phyloP scores from a whole-genome alignment of 345 rosid genomes.

The Aurinia saxatilis region DNA sequence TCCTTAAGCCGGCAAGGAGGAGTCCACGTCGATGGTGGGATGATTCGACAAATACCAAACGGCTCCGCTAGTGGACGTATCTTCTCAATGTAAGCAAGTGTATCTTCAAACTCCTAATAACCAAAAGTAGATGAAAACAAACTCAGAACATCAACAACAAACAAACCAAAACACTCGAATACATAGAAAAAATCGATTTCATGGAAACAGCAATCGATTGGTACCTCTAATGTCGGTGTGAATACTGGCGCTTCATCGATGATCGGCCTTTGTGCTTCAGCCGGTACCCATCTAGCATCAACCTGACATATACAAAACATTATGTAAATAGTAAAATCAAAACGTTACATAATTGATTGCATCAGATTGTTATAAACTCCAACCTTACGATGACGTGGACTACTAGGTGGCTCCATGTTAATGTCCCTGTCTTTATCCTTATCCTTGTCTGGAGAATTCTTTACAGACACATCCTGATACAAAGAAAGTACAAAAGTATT shows the following conservation, averaged over 20 bases:
- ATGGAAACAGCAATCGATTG: background rate
- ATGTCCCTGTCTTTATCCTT: slow-evolving; percentile 18
- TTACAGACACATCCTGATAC: slow-evolving; percentile 18
- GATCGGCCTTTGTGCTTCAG: slow-evolving; percentile 60
- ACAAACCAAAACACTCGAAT: too few relatives aligned
- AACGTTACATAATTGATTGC: background rate
- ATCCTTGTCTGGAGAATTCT: slow-evolving; percentile 14
- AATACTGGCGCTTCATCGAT: slow-evolving; percentile 83
- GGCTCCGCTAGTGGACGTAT: slow-evolving; percentile 71
- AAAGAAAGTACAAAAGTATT: background rate
- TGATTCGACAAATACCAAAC: slow-evolving; percentile 86
- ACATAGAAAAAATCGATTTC: background rate
- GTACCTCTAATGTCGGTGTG: slow-evolving; percentile 77
- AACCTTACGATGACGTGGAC: slow-evolving; percentile 34
- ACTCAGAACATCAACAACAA: slow-evolving; percentile 6
- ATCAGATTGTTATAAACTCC: background rate
- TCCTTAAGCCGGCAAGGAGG: slow-evolving; percentile 79
- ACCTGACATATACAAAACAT: slow-evolving; percentile 38
- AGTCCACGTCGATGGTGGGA: slow-evolving; percentile 81
- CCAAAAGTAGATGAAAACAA: background rate
- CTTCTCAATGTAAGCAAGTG: slow-evolving; percentile 76
- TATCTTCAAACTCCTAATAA: slow-evolving; percentile 83
- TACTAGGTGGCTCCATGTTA: slow-evolving; percentile 26
- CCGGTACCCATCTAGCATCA: slow-evolving; percentile 67
- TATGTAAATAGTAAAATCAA: slow-evolving; percentile 13